Conservation (phyloP, 768 basidiomycete species). For the Boletus eberwhitei region DNA sequence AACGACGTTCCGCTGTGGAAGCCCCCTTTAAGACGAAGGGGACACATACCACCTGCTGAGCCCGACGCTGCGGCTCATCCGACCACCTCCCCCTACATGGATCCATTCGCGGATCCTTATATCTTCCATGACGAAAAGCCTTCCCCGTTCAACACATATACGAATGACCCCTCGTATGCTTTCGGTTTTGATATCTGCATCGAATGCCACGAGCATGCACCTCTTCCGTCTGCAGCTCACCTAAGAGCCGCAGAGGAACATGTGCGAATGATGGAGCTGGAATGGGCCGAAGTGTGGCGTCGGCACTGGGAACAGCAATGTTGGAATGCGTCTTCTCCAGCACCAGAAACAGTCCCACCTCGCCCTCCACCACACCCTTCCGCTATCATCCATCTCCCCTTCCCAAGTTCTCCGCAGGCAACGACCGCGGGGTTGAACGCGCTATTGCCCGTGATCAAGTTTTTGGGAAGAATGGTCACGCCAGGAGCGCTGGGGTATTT, state of each 20-base stretch:
- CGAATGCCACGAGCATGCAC: conserved; percentile 81
- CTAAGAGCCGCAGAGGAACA: conserved; percentile 77
- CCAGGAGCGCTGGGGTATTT: conserved; percentile 35
- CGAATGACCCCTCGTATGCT: conserved; percentile 48
- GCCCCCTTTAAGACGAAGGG: conserved; percentile 19
- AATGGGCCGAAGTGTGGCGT: conserved; percentile 53
- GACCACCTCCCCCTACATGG: conserved; percentile 7
- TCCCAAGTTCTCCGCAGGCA: conserved; percentile 65
- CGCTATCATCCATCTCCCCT: conserved; percentile 69
- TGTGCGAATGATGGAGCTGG: conserved; percentile 56
- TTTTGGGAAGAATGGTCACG: conserved; percentile 62
- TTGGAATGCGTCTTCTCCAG: neutral
- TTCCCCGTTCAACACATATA: conserved; percentile 33
- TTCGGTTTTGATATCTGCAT: conserved; percentile 82
- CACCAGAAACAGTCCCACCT: conserved; percentile 36
- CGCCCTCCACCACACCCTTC: conserved; percentile 72
- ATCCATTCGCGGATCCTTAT: conserved; percentile 17
- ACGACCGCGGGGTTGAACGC: conserved; percentile 51
- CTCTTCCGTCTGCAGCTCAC: conserved; percentile 65
- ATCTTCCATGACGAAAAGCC: conserved; percentile 18
- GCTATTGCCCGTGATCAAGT: conserved; percentile 61
- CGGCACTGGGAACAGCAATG: conserved; percentile 22
- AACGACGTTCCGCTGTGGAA: conserved; percentile 66
- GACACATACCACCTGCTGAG: neutral
- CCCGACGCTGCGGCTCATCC: neutral